Base-by-base conservation (phyloP, 1,284 basidiomycete genomes). In the Macrocybe sp. region DNA sequence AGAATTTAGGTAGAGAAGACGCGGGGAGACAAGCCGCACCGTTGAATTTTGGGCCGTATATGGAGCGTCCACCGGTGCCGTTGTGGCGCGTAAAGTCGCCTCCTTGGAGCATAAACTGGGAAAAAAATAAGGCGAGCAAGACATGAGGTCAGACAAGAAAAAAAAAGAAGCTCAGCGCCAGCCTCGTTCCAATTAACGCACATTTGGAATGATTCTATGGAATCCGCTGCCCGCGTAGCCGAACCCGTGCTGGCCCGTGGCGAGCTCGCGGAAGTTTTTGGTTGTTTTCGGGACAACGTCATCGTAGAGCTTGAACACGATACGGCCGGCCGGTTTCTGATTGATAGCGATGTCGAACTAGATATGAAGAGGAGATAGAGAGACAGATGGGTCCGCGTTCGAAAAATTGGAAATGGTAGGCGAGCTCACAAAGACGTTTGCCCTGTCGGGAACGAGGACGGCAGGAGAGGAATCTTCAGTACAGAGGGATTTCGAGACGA, bases 51-150 rank as follows among this genome's bases (percentile, higher is more conserved):
- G 81, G 76, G 11, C 95, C 96, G 55, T 96, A 98, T 61, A 98
- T 97, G 11, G 85, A 91, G 61, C 85, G 83, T 33, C 91, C 92
- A 38, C 96, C 96, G 0, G 93, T 94, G 11, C 85, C 94, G 61
- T 97, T 83, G 38, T 74, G 68, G 7, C 64, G 63, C 16, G 83
- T 87, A 63, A 89, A 87, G 68, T 89, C 86, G 40, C 87, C 87
- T 11, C 87, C 87, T 64, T 93, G 90, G 45, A 91, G 65, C 91
- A 92, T 92, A 71, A 92, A 92, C 80, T 85, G 38, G 12, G 31
- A 22, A 22, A 22, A 22, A 22, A 22, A 22, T 22, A 22, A 22
- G 22, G 22, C 22, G 22, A 22, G 22, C 22, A 22, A 22, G 22
- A 22, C 22, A 22, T 22, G 22, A 22, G 22, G 22, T 22, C 22